Conservation (phyloP, 2,329 filamentous ascomycete genomes). For the Alternaria consortialis region DNA sequence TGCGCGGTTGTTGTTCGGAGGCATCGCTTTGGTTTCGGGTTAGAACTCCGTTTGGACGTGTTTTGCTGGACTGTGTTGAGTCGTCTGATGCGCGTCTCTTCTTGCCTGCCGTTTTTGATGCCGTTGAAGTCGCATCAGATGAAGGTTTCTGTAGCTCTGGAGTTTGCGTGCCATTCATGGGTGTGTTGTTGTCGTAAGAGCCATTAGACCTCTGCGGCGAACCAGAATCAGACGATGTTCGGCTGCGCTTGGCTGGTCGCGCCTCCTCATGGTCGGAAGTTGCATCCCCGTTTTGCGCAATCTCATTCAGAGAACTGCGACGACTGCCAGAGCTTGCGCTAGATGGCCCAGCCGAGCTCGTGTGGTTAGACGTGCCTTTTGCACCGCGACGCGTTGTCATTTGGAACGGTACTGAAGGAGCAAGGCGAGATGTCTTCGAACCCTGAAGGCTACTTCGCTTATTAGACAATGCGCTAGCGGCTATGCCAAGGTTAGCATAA, state of each 20-base stretch:
- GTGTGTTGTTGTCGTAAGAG: conserved; percentile 41
- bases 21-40: conserved; percentile 48
- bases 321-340: conserved; percentile 49
- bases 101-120: conserved; percentile 38
- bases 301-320: conserved; percentile 51
- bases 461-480: conserved; percentile 45
- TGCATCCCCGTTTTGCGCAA: conserved; percentile 41
- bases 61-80: conserved; percentile 44
- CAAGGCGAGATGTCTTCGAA: conserved; percentile 52
- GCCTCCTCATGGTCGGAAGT: conserved; percentile 46
- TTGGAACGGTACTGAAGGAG: conserved; percentile 58
- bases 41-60: conserved; percentile 45
- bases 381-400: conserved; percentile 59
- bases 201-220: conserved; percentile 44
- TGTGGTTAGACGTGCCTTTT: conserved; percentile 49
- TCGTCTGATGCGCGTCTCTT: conserved; percentile 47
- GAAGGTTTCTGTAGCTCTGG: conserved; percentile 32
- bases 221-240: conserved; percentile 50
- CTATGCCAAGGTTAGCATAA: conserved; percentile 51
- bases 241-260: conserved; percentile 50
- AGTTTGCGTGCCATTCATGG: conserved; percentile 41
- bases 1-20: conserved; percentile 48
- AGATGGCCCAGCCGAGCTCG: conserved; percentile 47
- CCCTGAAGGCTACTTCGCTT: conserved; percentile 49
- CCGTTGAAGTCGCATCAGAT: conserved; percentile 28